Conservation (phyloP, 352 stramenopile genomes). For the Phytophthora palmivora region DNA sequence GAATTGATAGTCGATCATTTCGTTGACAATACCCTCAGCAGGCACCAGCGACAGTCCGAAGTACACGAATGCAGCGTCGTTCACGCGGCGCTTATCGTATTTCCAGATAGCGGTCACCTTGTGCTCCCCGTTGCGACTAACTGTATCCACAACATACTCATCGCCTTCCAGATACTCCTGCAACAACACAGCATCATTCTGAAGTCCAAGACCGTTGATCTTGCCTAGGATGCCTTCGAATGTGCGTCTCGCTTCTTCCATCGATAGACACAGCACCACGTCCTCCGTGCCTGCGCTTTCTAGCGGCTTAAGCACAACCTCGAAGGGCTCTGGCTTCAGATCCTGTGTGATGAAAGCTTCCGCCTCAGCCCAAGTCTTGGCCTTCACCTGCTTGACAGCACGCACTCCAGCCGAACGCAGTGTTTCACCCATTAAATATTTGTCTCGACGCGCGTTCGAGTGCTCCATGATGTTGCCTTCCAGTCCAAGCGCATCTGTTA, state of each 20-base stretch:
- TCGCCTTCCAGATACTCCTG: constrained; percentile 95
- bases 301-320: constrained; percentile 93
- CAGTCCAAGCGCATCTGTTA: constrained; percentile 88
- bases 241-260: constrained; percentile 80
- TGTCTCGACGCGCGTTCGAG: constrained; percentile 75
- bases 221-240: constrained; percentile 88
- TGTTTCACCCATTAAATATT: constrained; percentile 91
- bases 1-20: constrained; percentile 89
- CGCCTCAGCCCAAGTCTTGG: constrained; percentile 75
- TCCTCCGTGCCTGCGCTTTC: constrained; percentile 81
- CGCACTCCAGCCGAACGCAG: constrained; percentile 81
- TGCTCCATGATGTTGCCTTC: constrained; percentile 84
- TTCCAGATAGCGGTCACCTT: constrained; percentile 97
- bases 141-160: constrained; percentile 98
- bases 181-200: constrained; percentile 86
- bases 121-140: constrained; percentile 92
- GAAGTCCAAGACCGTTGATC: constrained; percentile 87
- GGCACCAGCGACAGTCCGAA: constrained; percentile 86
- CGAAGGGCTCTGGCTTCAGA: constrained; percentile 70
- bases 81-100: constrained; percentile 97
- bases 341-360: constrained; percentile 75
- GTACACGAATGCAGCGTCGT: constrained; percentile 96
- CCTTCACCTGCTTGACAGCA: constrained; percentile 92
- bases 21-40: constrained; percentile 69
- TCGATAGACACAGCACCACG: constrained; percentile 81